These are phyloP conservation scores for Corynespora cassiicola DNA, from an alignment of 2,329 filamentous ascomycete genomes.

Conservation along the genomic window DNA sequence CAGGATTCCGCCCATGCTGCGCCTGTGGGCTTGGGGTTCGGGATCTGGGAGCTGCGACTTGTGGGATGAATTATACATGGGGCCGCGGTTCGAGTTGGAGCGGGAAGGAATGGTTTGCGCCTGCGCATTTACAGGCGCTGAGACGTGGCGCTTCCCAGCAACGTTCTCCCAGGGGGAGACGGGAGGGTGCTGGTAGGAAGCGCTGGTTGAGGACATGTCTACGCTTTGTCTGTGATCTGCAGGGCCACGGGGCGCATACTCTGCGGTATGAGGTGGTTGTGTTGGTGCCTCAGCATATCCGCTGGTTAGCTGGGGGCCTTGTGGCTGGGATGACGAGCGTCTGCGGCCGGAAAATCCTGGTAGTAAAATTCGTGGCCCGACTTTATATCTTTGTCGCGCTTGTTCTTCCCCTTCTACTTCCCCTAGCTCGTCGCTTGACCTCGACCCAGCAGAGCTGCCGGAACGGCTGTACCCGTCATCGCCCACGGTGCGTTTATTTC, in stretches of 20 bases:
- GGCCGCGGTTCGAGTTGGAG: conserved; percentile 30
- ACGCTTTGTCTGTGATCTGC: conserved; percentile 29
- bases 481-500: conserved; percentile 29
- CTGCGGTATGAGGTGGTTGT: conserved; percentile 10
- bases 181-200: conserved; percentile 7
- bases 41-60: conserved; percentile 38
- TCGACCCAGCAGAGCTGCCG: conserved; percentile 25
- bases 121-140: conserved; percentile 26
- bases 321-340: conserved; percentile 23
- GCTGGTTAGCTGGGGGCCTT: conserved; percentile 26
- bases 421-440: conserved; percentile 32
- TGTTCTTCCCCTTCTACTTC: conserved; percentile 41
- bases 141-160: conserved; percentile 30
- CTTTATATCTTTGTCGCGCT: conserved; percentile 38
- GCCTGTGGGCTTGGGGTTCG: conserved; percentile 28
- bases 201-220: conserved; percentile 15
- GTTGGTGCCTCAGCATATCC: conserved; percentile 23
- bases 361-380: conserved; percentile 40
- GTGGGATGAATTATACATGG: conserved; percentile 42
- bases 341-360: conserved; percentile 34
- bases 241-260: conserved; percentile 2
- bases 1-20: conserved; percentile 42
- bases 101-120: conserved; percentile 28
- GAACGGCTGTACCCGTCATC: conserved; percentile 41
- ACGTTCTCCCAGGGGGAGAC: conserved; percentile 31